Base-by-base conservation (phyloP, 140 eudicot species). In the Stevia rebaudiana region DNA sequence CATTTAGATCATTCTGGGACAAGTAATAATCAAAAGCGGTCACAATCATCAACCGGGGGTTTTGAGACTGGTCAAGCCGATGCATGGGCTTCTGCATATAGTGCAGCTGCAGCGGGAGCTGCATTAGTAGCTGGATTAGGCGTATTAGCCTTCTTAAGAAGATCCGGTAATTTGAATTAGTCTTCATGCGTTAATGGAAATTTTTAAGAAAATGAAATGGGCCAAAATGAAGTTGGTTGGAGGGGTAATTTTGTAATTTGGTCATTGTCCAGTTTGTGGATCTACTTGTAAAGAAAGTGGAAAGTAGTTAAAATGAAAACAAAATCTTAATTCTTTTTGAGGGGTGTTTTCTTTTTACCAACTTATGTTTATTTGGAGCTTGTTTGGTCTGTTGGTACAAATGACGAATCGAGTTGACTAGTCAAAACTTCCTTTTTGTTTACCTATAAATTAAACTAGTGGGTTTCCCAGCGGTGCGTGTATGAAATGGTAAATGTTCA, bases 31-130 rank as follows among this genome's bases (percentile, higher is more conserved):
- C 63, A 76, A 53, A 77, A 48, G 47, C 84, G 80, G 8, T 59
- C 89, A 5, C 61, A 40, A 18, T 39, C 69, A 58, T 58, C 69
- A 1, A 21, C 74, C 13, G 70, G 68, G 19, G 62, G 68, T 40
- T 13, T 51, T 28, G 41, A 70, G 73, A 87, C 76, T 63, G 86
- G 70, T 41, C 84, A 85, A 15, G 67, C 78, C 19, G 92, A 92
- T 81, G 85, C 95, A 13, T 85, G 95, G 95, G 94, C 95, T 55
- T 80, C 96, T 44, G 92, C 96, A 36, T 92, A 92, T 63, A 83
- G 85, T 50, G 81, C 84, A 16, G 92, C 79, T 28, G 98, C 96
- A 21, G 98, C 95, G 11, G 96, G 98, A 74, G 89, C 95, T 69
- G 94, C 92, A 7, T 70, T 92, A 57, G 89, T 81, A 15, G 86